Percentiles rank a stretch among this genome's conserved stretches.
These are phyloP conservation scores for Fusarium chaquense DNA, from an alignment of 2,329 filamentous ascomycete species.

Conservation along the genomic window DNA sequence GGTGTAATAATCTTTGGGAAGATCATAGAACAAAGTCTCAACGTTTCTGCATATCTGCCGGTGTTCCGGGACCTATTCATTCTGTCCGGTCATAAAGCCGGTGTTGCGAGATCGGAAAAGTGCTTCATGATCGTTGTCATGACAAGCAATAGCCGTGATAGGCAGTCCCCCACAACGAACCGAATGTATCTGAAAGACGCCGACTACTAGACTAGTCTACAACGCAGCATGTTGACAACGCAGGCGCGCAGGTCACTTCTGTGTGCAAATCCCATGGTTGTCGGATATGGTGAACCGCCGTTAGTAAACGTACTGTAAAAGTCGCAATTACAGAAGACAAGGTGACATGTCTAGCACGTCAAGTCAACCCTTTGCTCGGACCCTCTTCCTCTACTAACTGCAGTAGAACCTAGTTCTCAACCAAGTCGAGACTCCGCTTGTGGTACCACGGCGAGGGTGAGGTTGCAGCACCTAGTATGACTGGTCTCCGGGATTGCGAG, in stretches of 20 bases:
- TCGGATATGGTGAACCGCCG: slow-evolving; percentile 8
- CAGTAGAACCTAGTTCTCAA: slow-evolving; percentile 1
- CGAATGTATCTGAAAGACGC: slow-evolving; percentile 17
- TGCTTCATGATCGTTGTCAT: slow-evolving; percentile 12
- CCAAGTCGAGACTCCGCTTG: slow-evolving; percentile 26
- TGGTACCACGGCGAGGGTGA: slow-evolving; percentile 30
- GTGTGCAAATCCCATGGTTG: neutral
- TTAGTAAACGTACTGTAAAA: slow-evolving; percentile 2
- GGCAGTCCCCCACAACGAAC: neutral
- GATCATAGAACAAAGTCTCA: slow-evolving; percentile 22
- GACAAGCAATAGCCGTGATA: slow-evolving; percentile 2
- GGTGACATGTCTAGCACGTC: slow-evolving; percentile 5
- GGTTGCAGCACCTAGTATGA: slow-evolving; percentile 32
- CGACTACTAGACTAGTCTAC: neutral
- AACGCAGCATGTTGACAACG: neutral
- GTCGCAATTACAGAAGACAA: slow-evolving; percentile 20
- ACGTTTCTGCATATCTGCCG: slow-evolving; percentile 35
- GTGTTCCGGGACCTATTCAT: slow-evolving; percentile 17
- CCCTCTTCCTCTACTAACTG: slow-evolving; percentile 22
- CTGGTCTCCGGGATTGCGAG: slow-evolving; percentile 34
- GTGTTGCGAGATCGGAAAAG: slow-evolving; percentile 29
- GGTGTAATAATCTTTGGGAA: slow-evolving; percentile 10
- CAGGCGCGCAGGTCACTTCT: neutral
- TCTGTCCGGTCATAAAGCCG: slow-evolving; percentile 7
- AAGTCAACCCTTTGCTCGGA: slow-evolving; percentile 34